Evolutionary conservation across 2,329 filamentous ascomycete genomes (phyloP), one percentile per base, ranked within the genome.

Genomic region (Raffaelea arxii): DNA sequence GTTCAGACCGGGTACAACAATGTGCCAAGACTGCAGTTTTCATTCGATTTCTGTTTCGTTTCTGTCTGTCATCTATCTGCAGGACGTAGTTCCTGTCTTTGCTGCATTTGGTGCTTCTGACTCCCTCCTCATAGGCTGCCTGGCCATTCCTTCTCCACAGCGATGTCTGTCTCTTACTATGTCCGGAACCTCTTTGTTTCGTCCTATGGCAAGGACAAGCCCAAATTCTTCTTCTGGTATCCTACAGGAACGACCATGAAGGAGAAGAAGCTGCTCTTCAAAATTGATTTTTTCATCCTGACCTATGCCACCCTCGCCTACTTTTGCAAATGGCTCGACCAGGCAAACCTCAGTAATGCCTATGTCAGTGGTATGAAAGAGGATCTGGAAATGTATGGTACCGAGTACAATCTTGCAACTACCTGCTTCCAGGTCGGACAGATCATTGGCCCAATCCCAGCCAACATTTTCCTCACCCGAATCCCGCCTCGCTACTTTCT

Each of bases 341-440:
- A 47, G 32, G 23, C 45, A 18, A 50, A 50, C 25, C 24, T 48
- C 6, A 44, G 35, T 49, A 72, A 73, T 54, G 71, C 71, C 4
- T 74, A 71, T 46, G 61, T 69, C 22, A 64, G 65, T 18, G 65
- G 71, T 51, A 69, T 72, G 69, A 50, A 60, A 41, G 62, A 72
- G 47, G 63, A 74, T 44, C 62, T 76, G 3, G 51, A 60, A 23
- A 62, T 74, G 52, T 55, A 53, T 1, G 56, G 63, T 39, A 61
- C 70, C 47, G 58, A 68, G 50, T 57, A 66, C 19, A 65, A 59
- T 18, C 68, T 63, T 60, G 65, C 69, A 57, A 66, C 4, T 25
- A 50, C 45, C 11, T 50, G 48, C 35, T 66, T 49, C 46, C 52
- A 49, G 16, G 47, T 53, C 24, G 54, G 52, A 41, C 51, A 54